Conservation (phyloP, 495 filamentous ascomycete genomes). For the Podospora conica region DNA sequence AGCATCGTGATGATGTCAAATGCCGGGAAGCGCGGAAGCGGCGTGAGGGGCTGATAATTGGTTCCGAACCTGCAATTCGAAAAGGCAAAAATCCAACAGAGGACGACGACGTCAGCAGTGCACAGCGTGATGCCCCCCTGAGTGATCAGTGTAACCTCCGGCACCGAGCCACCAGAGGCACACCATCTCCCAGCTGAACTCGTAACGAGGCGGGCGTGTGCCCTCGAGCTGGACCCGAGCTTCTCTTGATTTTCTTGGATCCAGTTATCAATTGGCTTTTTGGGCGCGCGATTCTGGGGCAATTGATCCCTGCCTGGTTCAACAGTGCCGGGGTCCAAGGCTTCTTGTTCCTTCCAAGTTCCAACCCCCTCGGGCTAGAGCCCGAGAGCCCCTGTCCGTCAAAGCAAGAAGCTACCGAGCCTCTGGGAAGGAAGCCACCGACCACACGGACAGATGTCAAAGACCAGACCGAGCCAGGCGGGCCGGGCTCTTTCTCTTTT, state of each 20-base stretch:
- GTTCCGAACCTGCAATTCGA: not conserved
- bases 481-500: not conserved
- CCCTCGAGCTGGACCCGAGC: slow-evolving; percentile 8
- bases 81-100: not conserved
- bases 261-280: too few species aligned
- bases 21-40: not conserved
- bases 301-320: not conserved
- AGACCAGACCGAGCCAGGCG: not conserved
- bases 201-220: slow-evolving; percentile 9
- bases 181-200: slow-evolving; percentile 9
- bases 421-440: not conserved
- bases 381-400: not conserved
- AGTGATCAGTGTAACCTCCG: slow-evolving; percentile 4
- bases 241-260: too few species aligned
- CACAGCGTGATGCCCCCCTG: not conserved
- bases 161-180: not conserved
- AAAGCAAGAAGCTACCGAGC: not conserved
- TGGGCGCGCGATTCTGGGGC: not conserved
- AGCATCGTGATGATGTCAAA: not conserved
- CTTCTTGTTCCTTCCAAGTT: not conserved
- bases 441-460: slow-evolving; percentile 1
- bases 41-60: not conserved
- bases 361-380: not conserved
- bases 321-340: not conserved
- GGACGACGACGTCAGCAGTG: slow-evolving; percentile 4